A percentile compares a stretch with the other conserved stretches of the same genome.
Conservation (phyloP, 805 yeast species). For the Cyberlindnera mrakii region DNA sequence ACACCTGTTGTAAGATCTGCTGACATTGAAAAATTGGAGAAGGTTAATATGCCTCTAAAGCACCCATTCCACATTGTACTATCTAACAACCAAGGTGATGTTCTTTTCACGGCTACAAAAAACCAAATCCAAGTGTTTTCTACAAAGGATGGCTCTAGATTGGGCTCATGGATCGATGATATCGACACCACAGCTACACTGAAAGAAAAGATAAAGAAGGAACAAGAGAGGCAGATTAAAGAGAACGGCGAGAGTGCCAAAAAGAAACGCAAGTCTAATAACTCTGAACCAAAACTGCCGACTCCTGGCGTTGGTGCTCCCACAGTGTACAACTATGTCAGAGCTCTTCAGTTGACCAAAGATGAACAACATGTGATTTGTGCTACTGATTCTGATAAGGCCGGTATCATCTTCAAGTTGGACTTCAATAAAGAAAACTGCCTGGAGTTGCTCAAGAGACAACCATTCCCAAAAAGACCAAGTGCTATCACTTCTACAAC, state of each 20-base stretch:
- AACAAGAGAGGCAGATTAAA: constrained; percentile 25
- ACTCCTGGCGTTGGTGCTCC: constrained; percentile 68
- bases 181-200: constrained; percentile 41
- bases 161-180: constrained; percentile 63
- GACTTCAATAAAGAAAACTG: constrained; percentile 26
- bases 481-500: constrained; percentile 70
- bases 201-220: constrained; percentile 42
- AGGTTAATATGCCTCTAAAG: constrained; percentile 33
- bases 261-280: constrained; percentile 31
- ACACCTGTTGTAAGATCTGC: neutral
- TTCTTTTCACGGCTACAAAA: constrained; percentile 52
- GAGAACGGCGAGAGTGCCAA: constrained; percentile 27
- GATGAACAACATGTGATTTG: constrained; percentile 53
- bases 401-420: constrained; percentile 55
- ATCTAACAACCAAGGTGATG: constrained; percentile 37
- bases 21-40: neutral
- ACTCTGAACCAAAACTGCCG: constrained; percentile 46
- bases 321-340: constrained; percentile 57
- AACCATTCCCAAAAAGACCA: constrained; percentile 88
- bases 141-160: constrained; percentile 29
- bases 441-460: constrained; percentile 55
- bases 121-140: constrained; percentile 52
- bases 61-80: constrained; percentile 65
- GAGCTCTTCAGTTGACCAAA: constrained; percentile 51
- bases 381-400: constrained; percentile 79